Percentiles rank a stretch among this genome's conserved stretches.
Conservation (phyloP, 495 filamentous ascomycete genomes). For the Neurospora sp. region DNA sequence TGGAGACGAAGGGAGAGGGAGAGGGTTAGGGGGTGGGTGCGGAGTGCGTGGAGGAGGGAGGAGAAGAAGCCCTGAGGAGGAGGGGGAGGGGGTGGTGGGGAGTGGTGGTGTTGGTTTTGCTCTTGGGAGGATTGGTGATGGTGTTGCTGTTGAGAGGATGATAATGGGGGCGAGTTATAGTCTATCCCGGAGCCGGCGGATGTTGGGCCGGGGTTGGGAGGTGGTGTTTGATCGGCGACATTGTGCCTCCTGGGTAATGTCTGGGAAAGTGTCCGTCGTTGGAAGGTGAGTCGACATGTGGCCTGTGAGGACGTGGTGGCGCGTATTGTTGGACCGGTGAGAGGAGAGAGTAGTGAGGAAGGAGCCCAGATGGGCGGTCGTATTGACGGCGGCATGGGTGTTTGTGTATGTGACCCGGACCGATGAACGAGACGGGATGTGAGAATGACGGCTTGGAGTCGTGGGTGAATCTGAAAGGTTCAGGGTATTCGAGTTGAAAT, state of each 20-base stretch:
- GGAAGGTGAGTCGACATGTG: background rate
- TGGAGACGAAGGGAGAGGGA: background rate
- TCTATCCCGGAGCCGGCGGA: slow-evolving; percentile 3
- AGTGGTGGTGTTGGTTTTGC: background rate
- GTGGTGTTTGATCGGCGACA: background rate
- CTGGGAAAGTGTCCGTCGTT: background rate
- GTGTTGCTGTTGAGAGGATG: background rate
- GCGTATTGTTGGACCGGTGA: background rate
- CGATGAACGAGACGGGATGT: background rate
- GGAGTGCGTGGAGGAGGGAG: background rate
- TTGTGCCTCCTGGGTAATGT: background rate
- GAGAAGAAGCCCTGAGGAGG: background rate
- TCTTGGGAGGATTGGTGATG: background rate
- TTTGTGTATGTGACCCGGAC: background rate
- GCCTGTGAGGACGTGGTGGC: background rate
- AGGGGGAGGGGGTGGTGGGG: background rate
- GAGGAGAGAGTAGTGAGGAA: background rate
- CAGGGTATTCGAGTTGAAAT: background rate
- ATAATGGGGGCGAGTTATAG: background rate
- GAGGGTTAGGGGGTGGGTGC: background rate
- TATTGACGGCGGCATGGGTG: background rate
- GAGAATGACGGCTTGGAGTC: background rate
- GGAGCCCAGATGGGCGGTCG: background rate
- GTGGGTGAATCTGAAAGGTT: background rate
- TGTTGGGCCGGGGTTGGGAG: background rate